These are phyloP conservation scores for Aschersonia sp. DNA, from an alignment of 2,329 filamentous ascomycete species.

Conservation along the genomic window DNA sequence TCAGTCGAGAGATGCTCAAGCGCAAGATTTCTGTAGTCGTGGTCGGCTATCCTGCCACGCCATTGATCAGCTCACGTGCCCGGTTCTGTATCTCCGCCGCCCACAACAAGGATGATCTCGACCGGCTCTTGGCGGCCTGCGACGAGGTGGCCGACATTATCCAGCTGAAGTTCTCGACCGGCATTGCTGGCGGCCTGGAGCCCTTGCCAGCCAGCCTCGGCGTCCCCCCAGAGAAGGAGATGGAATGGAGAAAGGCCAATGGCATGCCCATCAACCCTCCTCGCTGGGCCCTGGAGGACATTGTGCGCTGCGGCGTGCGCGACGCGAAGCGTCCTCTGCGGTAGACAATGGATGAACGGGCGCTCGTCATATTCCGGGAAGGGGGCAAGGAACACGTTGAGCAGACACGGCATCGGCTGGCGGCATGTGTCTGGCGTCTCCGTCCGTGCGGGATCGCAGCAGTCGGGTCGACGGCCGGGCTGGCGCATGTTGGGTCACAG, in stretches of 20 bases:
- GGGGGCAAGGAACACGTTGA: background rate
- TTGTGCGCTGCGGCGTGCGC: conserved; percentile 58
- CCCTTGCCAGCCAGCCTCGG: conserved; percentile 58
- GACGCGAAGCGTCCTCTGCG: conserved; percentile 61
- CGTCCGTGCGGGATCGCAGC: background rate
- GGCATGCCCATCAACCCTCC: conserved; percentile 60
- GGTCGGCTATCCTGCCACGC: conserved; percentile 92
- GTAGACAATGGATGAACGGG: conserved; percentile 16
- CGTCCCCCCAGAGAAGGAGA: conserved; percentile 56
- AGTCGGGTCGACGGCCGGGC: background rate
- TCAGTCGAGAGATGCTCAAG: conserved; percentile 96
- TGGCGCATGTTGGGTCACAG: background rate
- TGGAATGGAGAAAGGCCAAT: conserved; percentile 46
- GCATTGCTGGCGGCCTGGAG: conserved; percentile 75
- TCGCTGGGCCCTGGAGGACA: conserved; percentile 72
- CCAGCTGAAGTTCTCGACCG: conserved; percentile 94
- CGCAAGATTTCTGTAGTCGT: conserved; percentile 96
- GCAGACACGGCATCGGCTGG: background rate
- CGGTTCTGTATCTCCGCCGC: conserved; percentile 92
- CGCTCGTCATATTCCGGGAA: background rate
- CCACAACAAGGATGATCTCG: conserved; percentile 96
- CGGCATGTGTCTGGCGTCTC: background rate
- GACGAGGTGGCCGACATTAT: conserved; percentile 85
- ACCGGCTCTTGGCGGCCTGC: conserved; percentile 75
- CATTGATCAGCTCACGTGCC: conserved; percentile 83